Percentiles rank a stretch among this genome's conserved stretches.
Evolutionary conservation across 768 basidiomycete species (phyloP).

Genomic region (Leccinum olivaceopallidum): DNA sequence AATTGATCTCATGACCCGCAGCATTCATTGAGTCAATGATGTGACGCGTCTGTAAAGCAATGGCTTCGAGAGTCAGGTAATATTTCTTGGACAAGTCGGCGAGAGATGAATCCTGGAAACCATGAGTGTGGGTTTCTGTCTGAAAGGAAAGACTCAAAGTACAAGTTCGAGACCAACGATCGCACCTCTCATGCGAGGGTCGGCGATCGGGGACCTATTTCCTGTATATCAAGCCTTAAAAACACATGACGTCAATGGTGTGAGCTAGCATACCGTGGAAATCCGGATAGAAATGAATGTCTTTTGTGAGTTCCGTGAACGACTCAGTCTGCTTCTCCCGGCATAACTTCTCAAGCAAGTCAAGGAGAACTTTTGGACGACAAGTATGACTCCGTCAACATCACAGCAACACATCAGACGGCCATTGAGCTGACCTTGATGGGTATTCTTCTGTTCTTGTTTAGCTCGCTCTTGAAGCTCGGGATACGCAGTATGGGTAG

Average conservation of each 20-base stretch:
- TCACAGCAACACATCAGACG: not conserved
- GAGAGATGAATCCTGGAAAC: constrained; percentile 61
- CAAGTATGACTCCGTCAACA: not conserved
- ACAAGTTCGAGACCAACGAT: constrained; percentile 85
- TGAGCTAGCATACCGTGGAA: constrained; percentile 64
- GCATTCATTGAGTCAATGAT: constrained; percentile 89
- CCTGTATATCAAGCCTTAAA: constrained; percentile 46
- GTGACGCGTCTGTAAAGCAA: constrained; percentile 92
- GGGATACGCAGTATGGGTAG: constrained; percentile 83
- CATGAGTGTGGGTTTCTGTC: not conserved
- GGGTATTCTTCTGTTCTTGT: constrained; percentile 57
- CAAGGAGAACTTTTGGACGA: constrained; percentile 58
- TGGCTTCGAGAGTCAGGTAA: constrained; percentile 87
- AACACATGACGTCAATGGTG: not conserved
- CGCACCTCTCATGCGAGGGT: constrained; percentile 92
- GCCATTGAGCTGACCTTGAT: constrained; percentile 42
- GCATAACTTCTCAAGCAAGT: constrained; percentile 67
- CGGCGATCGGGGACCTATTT: constrained; percentile 95
- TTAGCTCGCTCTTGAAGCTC: constrained; percentile 66
- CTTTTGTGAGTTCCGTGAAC: constrained; percentile 83
- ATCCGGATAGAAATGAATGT: constrained; percentile 94
- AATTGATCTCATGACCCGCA: constrained; percentile 79
- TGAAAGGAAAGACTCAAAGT: constrained; percentile 15
- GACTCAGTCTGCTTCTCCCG: constrained; percentile 54
- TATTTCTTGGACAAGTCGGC: constrained; percentile 88